Evolutionary conservation across 2,329 filamentous ascomycete genomes (phyloP), one percentile per base, ranked within the genome.

Genomic region (Aspergillus japonicus): DNA sequence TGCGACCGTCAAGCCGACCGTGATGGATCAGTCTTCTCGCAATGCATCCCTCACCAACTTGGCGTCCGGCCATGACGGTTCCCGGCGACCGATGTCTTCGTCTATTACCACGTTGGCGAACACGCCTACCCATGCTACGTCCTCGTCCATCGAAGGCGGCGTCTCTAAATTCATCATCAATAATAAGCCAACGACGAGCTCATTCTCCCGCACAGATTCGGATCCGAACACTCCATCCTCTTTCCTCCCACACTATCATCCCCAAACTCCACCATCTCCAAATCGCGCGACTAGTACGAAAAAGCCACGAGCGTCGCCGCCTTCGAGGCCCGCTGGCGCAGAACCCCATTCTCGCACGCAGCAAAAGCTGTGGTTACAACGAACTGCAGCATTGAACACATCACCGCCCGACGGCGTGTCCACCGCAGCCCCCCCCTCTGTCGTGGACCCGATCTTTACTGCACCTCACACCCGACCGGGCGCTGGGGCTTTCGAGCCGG

Each of bases 141-240:
- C 79, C n/a, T 80, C 78, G 2, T 81, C 79, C n/a, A 77, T 77
- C 35, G 79, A 81, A 66, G 77, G 76, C 5, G 78, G 78, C 4
- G 77, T 81, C 12, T 81, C 79, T 2, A 73, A 75, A 50, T 81
- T 81, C 59, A 76, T 81, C 35, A 67, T 72, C 39, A 72, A 73
- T 58, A 71, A 71, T 59, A 68, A 71, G 57, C 66, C 67, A 33
- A 69, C 66, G 50, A 56, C 66, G 4, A 68, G 71, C 51, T 67
- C 69, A 16, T 70, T 71, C n/a, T 74, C 73, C 49, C 71, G 73
- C 44, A 74, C 75, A 4, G 78, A 77, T 50, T 79, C 78, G 2
- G 76, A 80, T 49, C 75, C 76, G 4, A 78, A 78, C 54, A 78
- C 78, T 3, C 76, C 79, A 2, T 80, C 78, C 5, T 79, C 77